phyloP scores from a whole-genome alignment of 2,329 filamentous ascomycete species.

The Aspergillus hortae region DNA sequence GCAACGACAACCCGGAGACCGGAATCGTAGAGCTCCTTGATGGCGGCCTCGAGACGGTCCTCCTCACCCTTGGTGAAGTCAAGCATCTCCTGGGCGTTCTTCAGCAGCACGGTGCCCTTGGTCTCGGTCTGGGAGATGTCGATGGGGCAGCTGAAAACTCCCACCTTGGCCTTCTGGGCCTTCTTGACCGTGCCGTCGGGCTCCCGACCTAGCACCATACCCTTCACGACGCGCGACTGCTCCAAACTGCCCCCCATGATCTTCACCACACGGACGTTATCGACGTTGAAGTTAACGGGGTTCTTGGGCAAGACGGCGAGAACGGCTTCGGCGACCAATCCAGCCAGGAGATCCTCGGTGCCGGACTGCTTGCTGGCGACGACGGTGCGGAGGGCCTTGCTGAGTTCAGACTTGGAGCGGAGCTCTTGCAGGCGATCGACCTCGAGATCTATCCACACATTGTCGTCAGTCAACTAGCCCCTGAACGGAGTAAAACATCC shows the following conservation, averaged over 20 bases:
- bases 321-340: conserved; percentile 78
- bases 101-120: conserved; percentile 93
- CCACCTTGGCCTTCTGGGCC: conserved; percentile 88
- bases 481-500: conserved; percentile 2
- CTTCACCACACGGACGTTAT: conserved; percentile 98
- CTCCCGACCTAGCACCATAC: conserved; percentile 97
- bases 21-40: conserved; percentile 95
- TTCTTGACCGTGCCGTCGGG: conserved; percentile 93
- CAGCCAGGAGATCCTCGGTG: conserved; percentile 81
- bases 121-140: conserved; percentile 96
- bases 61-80: conserved; percentile 98
- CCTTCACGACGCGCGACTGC: conserved; percentile 90
- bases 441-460: conserved; percentile 61
- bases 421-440: conserved; percentile 90
- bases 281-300: conserved; percentile 93
- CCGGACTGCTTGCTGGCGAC: conserved; percentile 96
- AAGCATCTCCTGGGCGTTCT: conserved; percentile 98
- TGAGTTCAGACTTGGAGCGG: conserved; percentile 74
- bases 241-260: conserved; percentile 97
- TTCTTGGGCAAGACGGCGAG: conserved; percentile 94
- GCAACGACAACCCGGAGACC: conserved; percentile 89
- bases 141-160: conserved; percentile 92
- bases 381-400: conserved; percentile 93
- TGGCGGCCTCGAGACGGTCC: conserved; percentile 77
- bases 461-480: conserved; percentile 2